phyloP scores from a whole-genome alignment of 2,329 filamentous ascomycete genomes.

The Alternaria alternata region DNA sequence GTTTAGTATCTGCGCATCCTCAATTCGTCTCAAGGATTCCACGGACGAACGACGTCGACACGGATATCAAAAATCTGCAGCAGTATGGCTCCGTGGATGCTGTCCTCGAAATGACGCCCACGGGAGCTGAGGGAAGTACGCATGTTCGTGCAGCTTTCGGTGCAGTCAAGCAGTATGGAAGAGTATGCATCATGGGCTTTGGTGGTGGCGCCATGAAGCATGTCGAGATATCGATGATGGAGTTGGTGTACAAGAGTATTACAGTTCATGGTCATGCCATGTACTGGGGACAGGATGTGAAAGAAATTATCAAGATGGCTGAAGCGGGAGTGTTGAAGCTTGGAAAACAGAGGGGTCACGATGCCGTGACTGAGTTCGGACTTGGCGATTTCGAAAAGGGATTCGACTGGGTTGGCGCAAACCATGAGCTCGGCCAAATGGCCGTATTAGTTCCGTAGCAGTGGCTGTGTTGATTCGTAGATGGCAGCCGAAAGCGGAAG shows the following conservation, averaged over 20 bases:
- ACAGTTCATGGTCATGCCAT: slow-evolving; percentile 50
- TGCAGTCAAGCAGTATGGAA: slow-evolving; percentile 6
- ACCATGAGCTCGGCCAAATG: slow-evolving; percentile 8
- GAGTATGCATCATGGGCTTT: slow-evolving; percentile 15
- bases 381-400: neutral
- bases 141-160: slow-evolving; percentile 52
- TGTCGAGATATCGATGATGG: slow-evolving; percentile 11
- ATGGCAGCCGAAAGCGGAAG: neutral
- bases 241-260: slow-evolving; percentile 43
- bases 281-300: slow-evolving; percentile 53
- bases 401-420: slow-evolving; percentile 6
- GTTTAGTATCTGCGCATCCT: neutral
- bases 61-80: neutral
- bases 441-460: slow-evolving; percentile 3
- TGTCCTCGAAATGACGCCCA: slow-evolving; percentile 26
- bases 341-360: slow-evolving; percentile 23
- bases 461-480: slow-evolving; percentile 1
- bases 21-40: neutral
- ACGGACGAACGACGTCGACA: neutral
- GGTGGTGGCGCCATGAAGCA: slow-evolving; percentile 2
- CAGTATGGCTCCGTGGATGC: neutral
- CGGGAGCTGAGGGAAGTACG: slow-evolving; percentile 45
- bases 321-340: slow-evolving; percentile 52
- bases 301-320: slow-evolving; percentile 53
- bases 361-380: neutral